Evolutionary conservation across 345 rosid genomes (phyloP), one percentile per base, ranked within the genome.

Genomic region (Syzygium oleosum): DNA sequence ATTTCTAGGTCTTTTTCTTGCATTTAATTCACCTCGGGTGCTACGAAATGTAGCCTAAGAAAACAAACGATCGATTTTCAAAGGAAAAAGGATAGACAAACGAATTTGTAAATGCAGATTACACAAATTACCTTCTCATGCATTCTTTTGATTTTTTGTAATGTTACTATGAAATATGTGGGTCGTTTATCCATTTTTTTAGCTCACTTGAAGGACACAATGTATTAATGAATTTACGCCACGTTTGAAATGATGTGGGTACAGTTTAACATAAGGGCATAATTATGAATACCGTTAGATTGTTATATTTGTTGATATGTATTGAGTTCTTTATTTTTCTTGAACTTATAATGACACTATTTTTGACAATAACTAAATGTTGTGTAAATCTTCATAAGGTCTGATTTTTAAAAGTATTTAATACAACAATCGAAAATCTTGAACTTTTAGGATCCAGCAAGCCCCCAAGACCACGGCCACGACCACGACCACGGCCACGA

Each of bases 331-430:
- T 59, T 59, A 27, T 59, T 59, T 63, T 31, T 68, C 9, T 41
- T 41, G 43, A 41, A 5, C 43, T 41, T 9, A 9, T 3, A 73
- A 19, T 0, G 13, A 5, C 27, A 38, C 4, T 73, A 0, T 7
- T 38, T 19, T 73, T 38, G 27, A 38, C 27, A 73, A 21, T 73
- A 38, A 38, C 27, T 0, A 38, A 73, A 38, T 73, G 3, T 73
- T 34, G 49, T 43, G 46, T 43, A 43, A 43, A 43, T 43, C 49
- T 73, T 38, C 8, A 16, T 19, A 43, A 43, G 46, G 7, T 43
- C 46, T 43, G 46, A 43, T 43, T 43, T 43, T 43, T 43, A 5
- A 6, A 43, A 43, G 46, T 43, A 1, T 5, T 43, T 43, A 43
- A 43, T 43, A 43, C 46, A 43, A 38, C 27, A 19, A 38, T 0